Evolutionary conservation across 2,329 filamentous ascomycete species (phyloP).

Genomic region (Tolypocladium tundrense): DNA sequence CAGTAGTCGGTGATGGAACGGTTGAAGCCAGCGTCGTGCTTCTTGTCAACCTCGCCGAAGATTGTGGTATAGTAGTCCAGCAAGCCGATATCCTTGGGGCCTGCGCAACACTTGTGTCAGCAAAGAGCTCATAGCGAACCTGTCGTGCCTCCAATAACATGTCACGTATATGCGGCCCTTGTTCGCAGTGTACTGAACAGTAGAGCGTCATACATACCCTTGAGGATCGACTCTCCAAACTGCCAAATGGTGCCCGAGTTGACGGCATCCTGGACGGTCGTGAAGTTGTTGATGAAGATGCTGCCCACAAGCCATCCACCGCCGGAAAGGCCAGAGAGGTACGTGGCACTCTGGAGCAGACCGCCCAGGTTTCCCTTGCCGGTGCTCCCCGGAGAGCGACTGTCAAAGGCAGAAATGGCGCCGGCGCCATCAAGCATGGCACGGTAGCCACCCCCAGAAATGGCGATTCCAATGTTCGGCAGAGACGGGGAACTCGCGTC

Average conservation of each 20-base stretch:
- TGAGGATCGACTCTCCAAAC: slow-evolving; percentile 29
- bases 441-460: slow-evolving; percentile 78
- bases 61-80: slow-evolving; percentile 28
- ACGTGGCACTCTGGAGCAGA: slow-evolving; percentile 70
- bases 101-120: slow-evolving; percentile 3
- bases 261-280: slow-evolving; percentile 36
- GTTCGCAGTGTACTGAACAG: too few species aligned
- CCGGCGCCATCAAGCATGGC: slow-evolving; percentile 77
- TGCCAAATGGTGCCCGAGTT: slow-evolving; percentile 28
- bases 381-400: slow-evolving; percentile 43
- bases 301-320: slow-evolving; percentile 81
- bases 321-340: slow-evolving; percentile 70
- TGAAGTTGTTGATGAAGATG: slow-evolving; percentile 76
- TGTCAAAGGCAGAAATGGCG: slow-evolving; percentile 69
- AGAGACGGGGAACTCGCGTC: slow-evolving; percentile 22
- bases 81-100: slow-evolving; percentile 24
- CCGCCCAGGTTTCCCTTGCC: slow-evolving; percentile 62
- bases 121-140: neutral
- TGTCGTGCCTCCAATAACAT: too few species aligned
- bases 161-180: too few species aligned
- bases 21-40: slow-evolving; percentile 29
- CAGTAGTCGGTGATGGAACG: slow-evolving; percentile 80
- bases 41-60: slow-evolving; percentile 22
- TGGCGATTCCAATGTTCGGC: slow-evolving; percentile 59
- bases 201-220: slow-evolving; percentile 11